These are phyloP conservation scores for Eucalyptus albens DNA, from an alignment of 345 rosid species.

Conservation along the genomic window DNA sequence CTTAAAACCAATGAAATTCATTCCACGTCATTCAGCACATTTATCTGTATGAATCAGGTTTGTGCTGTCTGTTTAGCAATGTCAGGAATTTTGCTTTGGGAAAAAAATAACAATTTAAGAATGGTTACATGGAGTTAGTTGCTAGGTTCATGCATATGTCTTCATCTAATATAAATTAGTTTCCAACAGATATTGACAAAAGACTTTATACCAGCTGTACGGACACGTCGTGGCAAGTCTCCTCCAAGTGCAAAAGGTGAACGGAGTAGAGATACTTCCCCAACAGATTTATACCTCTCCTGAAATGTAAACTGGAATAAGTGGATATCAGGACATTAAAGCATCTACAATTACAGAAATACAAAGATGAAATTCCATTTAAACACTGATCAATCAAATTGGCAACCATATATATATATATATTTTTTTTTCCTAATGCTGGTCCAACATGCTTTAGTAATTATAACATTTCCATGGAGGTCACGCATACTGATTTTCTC, in stretches of 20 bases:
- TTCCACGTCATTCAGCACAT: neutral
- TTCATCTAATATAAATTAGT: neutral
- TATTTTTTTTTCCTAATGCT: neutral
- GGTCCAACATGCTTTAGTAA: neutral
- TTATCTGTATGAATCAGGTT: neutral
- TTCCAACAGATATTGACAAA: neutral
- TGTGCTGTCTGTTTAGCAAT: neutral
- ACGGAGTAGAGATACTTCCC: neutral
- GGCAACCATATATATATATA: neutral
- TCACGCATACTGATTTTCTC: neutral
- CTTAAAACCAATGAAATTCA: neutral
- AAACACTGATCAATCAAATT: neutral
- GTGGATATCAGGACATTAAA: neutral
- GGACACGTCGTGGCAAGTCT: neutral
- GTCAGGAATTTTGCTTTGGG: neutral
- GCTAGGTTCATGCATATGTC: neutral
- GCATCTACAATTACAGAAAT: neutral
- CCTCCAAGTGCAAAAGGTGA: neutral
- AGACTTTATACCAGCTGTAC: neutral
- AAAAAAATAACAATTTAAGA: neutral
- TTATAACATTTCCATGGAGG: neutral
- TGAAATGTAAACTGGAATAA: neutral
- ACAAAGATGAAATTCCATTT: neutral
- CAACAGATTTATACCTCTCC: neutral
- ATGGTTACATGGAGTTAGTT: neutral